Base-by-base conservation (phyloP, 257 asterid genomes). In the Ehretia macrophylla region DNA sequence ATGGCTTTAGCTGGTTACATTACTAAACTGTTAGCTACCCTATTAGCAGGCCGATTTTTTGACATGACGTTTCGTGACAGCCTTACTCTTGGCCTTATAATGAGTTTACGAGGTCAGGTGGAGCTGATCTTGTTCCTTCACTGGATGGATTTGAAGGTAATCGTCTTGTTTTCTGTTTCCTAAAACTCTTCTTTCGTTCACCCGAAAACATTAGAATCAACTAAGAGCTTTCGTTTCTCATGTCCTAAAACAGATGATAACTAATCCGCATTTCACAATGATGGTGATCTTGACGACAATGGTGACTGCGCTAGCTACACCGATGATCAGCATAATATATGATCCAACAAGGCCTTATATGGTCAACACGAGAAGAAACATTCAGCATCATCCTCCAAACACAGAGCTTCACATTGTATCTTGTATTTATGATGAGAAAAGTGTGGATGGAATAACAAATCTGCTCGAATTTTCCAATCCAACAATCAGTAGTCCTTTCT, bases 331-430 rank as follows among this genome's bases (percentile, higher is more conserved):
- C 68, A 46, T 85, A 19, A 23, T 87, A 56, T 89, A 87, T 53
- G 88, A 85, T 68, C 95, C 97, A 6, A 71, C 87, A 0, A 78
- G 81, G 72, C 95, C 96, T 17, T 90, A 90, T 61, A 78, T 80
- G 85, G 76, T 88, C 50, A 77, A 83, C 83, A 79, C 68, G 55
- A 64, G 96, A 68, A 74, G 88, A 62, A 83, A 69, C 32, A 82
- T 90, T 56, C 97, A 87, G 38, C 96, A 87, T 57, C 72, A 72
- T 4, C 72, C 86, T n/a, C 84, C 77, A 3, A 77, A 78, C 63
- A 45, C 74, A 4, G 87, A 75, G 32, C 79, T 87, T 22, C 61
- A 75, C 0, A 60, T 87, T 22, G 79, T 90, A 44, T 85, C 83
- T 16, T 73, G 89, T 63, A 60, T 90, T 37, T 67, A 73, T 20